phyloP scores from a whole-genome alignment of 1,139 yeast species.

The Yamadazyma conglobata region DNA sequence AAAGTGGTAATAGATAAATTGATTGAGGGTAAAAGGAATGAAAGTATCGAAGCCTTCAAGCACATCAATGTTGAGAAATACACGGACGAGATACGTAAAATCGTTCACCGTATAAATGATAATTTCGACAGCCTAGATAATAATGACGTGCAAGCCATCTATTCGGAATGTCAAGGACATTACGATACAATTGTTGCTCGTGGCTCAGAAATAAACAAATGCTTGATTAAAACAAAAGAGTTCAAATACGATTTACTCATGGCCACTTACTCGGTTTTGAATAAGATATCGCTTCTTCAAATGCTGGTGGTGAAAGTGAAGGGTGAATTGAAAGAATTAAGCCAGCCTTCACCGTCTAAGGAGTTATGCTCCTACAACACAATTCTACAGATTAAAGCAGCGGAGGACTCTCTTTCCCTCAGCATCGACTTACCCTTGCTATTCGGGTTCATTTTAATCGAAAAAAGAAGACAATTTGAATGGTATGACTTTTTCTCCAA shows the following conservation, averaged over 20 bases:
- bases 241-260: slow-evolving; percentile 27
- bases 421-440: slow-evolving; percentile 76
- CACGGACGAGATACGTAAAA: slow-evolving; percentile 3
- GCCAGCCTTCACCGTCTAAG: slow-evolving; percentile 9
- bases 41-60: slow-evolving; percentile 33
- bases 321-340: slow-evolving; percentile 24
- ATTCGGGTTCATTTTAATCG: slow-evolving; percentile 75
- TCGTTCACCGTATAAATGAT: slow-evolving; percentile 9
- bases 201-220: slow-evolving; percentile 3
- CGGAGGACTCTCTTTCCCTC: slow-evolving; percentile 46
- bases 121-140: slow-evolving; percentile 7
- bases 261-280: slow-evolving; percentile 26
- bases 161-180: background rate
- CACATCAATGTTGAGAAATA: slow-evolving; percentile 5
- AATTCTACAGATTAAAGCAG: slow-evolving; percentile 29
- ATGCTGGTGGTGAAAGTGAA: slow-evolving; percentile 38
- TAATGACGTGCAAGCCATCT: background rate
- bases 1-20: slow-evolving; percentile 27
- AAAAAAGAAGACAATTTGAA: slow-evolving; percentile 61
- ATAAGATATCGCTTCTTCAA: slow-evolving; percentile 35
- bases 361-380: slow-evolving; percentile 18
- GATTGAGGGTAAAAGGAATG: slow-evolving; percentile 33
- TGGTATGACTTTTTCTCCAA: slow-evolving; percentile 61
- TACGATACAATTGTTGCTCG: too few species aligned
- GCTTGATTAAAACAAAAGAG: slow-evolving; percentile 7